Evolutionary conservation across 305 asterid species (phyloP), one percentile per base, ranked within the genome.

Genomic region (Fraxinus sp.): DNA sequence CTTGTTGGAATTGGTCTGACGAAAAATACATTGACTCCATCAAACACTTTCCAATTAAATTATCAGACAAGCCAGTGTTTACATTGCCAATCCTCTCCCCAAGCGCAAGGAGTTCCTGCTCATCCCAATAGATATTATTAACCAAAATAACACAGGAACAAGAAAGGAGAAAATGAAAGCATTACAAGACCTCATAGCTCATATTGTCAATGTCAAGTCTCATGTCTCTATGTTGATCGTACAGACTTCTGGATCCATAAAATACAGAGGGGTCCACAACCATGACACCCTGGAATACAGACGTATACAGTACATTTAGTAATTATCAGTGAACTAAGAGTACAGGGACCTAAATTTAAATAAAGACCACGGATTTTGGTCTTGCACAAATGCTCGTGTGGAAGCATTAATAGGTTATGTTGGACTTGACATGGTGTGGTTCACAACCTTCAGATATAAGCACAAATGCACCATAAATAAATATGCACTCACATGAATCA

Each of bases 41-140:
- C 82, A 92, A 84, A 79, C 97, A 91, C 86, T 87, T 90, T 9
- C 91, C 77, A 64, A 91, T 82, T 79, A 85, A 82, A 83, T 89
- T 88, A 79, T 93, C 98, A 10, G 95, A 86, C 89, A 94, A 87
- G 49, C 98, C 98, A 0, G 98, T 94, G 91, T 28, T 91, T 86
- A 94, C 98, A 81, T 79, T 90, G 82, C 98, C 98, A 59, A 94
- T 94, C 83, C 95, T 90, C 82, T 94, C 97, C 46, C 95, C 98
- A 20, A 94, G 93, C n/a, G 93, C 98, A 77, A 93, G 94, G 77
- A 94, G 98, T 36, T 94, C 98, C 97, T 94, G 90, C 32, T 70
- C 77, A 82, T 20, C 78, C 22, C 83, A 84, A 52, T 74, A 79
- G 59, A 35, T 62, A 59, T 77, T 78, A 22, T 39, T 71, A 32